A percentile compares a stretch with the other conserved stretches of the same genome.
These are phyloP conservation scores for Venturia oleaginea DNA, from an alignment of 2,329 filamentous ascomycete genomes.

Conservation along the genomic window DNA sequence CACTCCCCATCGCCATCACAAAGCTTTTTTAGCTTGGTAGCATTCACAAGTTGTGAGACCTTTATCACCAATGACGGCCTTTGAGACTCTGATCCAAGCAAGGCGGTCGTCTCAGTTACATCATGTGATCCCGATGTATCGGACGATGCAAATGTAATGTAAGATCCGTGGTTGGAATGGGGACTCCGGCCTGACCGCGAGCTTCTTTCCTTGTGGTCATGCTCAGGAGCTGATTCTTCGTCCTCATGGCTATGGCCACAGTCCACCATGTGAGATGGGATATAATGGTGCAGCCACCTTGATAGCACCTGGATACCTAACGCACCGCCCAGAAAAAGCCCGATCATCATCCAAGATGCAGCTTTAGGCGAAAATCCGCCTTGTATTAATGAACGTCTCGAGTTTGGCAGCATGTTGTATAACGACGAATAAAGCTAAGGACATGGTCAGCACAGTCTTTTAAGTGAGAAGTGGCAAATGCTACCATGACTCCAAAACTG, in stretches of 20 bases:
- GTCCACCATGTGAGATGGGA: slow-evolving; percentile 72
- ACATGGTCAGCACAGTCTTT: background rate
- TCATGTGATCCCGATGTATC: background rate
- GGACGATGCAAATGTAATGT: background rate
- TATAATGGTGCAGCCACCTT: slow-evolving; percentile 59
- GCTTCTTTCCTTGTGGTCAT: slow-evolving; percentile 21
- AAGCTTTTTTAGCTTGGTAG: slow-evolving; percentile 33
- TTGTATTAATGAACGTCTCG: slow-evolving; percentile 65
- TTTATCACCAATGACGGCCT: slow-evolving; percentile 33
- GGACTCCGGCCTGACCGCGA: background rate
- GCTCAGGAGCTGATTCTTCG: slow-evolving; percentile 27
- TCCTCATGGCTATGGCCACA: slow-evolving; percentile 68
- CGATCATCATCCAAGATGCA: slow-evolving; percentile 62
- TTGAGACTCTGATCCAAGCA: background rate
- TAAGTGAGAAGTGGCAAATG: slow-evolving; percentile 20
- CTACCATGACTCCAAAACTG: slow-evolving; percentile 92
- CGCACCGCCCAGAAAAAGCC: slow-evolving; percentile 61
- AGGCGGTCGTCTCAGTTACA: background rate
- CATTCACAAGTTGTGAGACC: slow-evolving; percentile 40
- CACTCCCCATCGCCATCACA: slow-evolving; percentile 53
- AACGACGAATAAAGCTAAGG: slow-evolving; percentile 77
- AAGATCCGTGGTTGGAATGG: background rate
- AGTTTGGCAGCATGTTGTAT: slow-evolving; percentile 86
- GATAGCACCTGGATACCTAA: slow-evolving; percentile 68
- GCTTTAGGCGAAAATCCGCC: slow-evolving; percentile 57